Conservation (phyloP, 2,329 filamentous ascomycete species). For the Microascus cirrosus region DNA sequence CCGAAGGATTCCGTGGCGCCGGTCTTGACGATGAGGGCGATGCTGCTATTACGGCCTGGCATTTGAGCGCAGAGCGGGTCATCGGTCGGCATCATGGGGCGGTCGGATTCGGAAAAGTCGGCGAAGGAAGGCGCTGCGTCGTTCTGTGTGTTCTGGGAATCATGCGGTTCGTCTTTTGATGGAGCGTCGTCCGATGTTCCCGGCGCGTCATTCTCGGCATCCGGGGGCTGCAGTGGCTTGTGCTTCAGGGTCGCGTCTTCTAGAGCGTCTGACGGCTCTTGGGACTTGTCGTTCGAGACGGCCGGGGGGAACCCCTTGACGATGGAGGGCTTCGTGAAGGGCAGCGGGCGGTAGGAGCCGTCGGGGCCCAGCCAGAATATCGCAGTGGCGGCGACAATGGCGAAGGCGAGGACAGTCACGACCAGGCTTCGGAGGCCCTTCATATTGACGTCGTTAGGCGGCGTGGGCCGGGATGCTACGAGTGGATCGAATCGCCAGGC, state of each 20-base stretch:
- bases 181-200: no score
- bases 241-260: background rate
- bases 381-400: background rate
- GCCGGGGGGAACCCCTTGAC: background rate
- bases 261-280: background rate
- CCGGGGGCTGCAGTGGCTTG: no score
- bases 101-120: constrained; percentile 1
- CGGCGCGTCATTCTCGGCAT: background rate
- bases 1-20: constrained; percentile 44
- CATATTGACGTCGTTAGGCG: background rate
- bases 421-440: background rate
- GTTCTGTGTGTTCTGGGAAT: background rate
- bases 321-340: background rate
- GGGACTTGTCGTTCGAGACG: background rate
- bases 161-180: background rate
- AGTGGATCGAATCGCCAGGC: no score
- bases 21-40: constrained; percentile 46
- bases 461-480: no score
- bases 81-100: constrained; percentile 1
- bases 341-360: background rate
- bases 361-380: background rate
- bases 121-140: background rate
- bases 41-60: constrained; percentile 27
- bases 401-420: background rate
- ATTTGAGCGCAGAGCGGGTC: constrained; percentile 24